Percentiles rank a stretch among this genome's conserved stretches.
Conservation (phyloP, 2,329 filamentous ascomycete species). For the Aspergillus sp. region DNA sequence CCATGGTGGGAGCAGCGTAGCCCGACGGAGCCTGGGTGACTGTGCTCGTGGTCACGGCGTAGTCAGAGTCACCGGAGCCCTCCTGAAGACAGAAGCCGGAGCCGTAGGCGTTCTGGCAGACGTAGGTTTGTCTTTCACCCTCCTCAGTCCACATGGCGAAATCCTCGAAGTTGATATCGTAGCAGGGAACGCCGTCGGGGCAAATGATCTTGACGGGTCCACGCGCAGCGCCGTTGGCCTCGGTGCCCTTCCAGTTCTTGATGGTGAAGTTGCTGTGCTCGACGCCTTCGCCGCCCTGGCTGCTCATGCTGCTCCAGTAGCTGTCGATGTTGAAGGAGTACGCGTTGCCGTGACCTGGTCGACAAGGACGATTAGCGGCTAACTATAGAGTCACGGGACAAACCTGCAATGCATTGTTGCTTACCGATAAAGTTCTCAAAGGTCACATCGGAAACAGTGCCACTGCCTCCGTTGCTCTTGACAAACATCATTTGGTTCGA, state of each 20-base stretch:
- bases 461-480: conserved; percentile 59
- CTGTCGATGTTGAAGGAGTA: conserved; percentile 58
- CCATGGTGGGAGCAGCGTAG: conserved; percentile 28
- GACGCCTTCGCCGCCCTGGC: conserved; percentile 50
- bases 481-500: conserved; percentile 64
- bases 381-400: background rate
- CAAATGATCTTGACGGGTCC: conserved; percentile 57
- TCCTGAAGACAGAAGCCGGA: conserved; percentile 48
- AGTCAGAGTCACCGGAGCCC: conserved; percentile 17
- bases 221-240: conserved; percentile 49
- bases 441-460: conserved; percentile 49
- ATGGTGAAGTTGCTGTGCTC: conserved; percentile 53
- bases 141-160: conserved; percentile 48
- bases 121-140: conserved; percentile 33
- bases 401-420: background rate
- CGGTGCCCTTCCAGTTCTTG: conserved; percentile 56
- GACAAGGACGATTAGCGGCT: background rate
- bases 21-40: conserved; percentile 22
- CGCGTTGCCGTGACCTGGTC: conserved; percentile 55
- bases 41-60: conserved; percentile 19
- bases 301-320: conserved; percentile 49
- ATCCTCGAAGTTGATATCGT: conserved; percentile 51
- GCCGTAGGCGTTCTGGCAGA: conserved; percentile 52
- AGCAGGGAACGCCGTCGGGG: conserved; percentile 53
- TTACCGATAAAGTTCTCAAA: conserved; percentile 57